Base-by-base conservation (phyloP, 805 yeast species). In the Blastobotrys parvus region DNA sequence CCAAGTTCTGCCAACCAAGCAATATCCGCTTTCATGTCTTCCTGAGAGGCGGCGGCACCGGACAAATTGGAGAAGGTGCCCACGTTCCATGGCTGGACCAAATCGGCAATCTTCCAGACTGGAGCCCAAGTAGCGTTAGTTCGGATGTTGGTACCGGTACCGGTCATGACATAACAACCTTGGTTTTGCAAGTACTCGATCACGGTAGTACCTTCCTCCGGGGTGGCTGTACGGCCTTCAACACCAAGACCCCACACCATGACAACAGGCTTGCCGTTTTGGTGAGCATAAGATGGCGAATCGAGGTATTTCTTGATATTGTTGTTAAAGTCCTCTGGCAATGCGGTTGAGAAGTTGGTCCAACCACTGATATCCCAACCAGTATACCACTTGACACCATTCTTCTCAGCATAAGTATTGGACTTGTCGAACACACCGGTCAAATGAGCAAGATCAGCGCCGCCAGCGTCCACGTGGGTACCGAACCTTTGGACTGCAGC, bases 311-410 rank as follows among this genome's bases (percentile, higher is more conserved):
- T 15, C 25, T 36, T 36, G 16, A 36, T 30, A 19, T 7, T 15
- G 29, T 18, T 21, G 30, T 6, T 19, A 16, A n/a, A 36, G 15
- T 36, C 39, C 8, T 18, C 27, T 13, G 39, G 39, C 10, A 36
- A 21, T 13, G 15, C 39, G 30, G 39, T 36, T n/a, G 39, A 13
- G 29, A 19, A 36, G 29, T 36, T 36, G 30, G 39, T 36, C 39
- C 39, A 36, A n/a, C 39, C 39, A 22, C 30, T 21, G 22, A 36
- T 36, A 36, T 36, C 39, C 39, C 39, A 36, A 13, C n/a, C 30
- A 16, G 19, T 21, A 15, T 36, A 36, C 30, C 16, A 20, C 15
- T 36, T 36, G 11, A 20, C 30, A 4, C 39, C 39, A 22, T 36
- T 10, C 30, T 36, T 7, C 29, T 36, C 39, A 21, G 39, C 10